A percentile compares a stretch with the other conserved stretches of the same genome.
Evolutionary conservation across 2,329 filamentous ascomycete genomes (phyloP).

Genomic region (Rhynchosporium secalis): DNA sequence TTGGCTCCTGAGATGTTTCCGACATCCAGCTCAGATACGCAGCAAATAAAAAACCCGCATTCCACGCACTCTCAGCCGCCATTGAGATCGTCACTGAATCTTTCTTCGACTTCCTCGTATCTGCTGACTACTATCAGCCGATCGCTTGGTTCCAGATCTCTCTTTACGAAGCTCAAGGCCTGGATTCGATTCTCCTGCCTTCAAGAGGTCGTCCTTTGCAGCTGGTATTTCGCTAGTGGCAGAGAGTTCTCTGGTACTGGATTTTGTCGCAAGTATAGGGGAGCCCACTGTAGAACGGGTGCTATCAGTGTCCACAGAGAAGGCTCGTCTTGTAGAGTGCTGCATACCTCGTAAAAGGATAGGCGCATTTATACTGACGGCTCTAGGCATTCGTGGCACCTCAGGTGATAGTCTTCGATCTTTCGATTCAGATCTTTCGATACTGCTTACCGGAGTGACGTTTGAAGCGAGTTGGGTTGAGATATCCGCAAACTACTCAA

Average conservation of each 20-base stretch:
- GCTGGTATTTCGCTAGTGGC: neutral
- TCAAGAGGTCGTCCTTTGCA: no score
- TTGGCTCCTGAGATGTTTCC: neutral
- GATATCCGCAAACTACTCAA: neutral
- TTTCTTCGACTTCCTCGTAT: slow-evolving; percentile 3
- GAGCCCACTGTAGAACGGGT: neutral
- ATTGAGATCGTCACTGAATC: neutral
- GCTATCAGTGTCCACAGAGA: neutral
- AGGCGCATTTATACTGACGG: neutral
- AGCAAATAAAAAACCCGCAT: neutral
- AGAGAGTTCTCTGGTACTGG: neutral
- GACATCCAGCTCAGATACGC: neutral
- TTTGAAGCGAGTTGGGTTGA: neutral
- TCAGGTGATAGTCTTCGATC: neutral
- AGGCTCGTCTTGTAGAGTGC: slow-evolving; percentile 1
- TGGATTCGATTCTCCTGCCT: neutral
- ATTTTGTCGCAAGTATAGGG: neutral
- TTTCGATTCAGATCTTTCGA: neutral
- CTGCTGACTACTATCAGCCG: neutral
- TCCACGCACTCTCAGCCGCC: neutral
- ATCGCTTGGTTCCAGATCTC: slow-evolving; percentile 1
- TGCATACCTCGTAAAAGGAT: neutral
- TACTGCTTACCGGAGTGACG: neutral
- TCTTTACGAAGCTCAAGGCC: neutral
- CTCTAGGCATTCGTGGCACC: neutral